Base-by-base conservation (phyloP, 257 asterid genomes). In the Solanum medicagineum region DNA sequence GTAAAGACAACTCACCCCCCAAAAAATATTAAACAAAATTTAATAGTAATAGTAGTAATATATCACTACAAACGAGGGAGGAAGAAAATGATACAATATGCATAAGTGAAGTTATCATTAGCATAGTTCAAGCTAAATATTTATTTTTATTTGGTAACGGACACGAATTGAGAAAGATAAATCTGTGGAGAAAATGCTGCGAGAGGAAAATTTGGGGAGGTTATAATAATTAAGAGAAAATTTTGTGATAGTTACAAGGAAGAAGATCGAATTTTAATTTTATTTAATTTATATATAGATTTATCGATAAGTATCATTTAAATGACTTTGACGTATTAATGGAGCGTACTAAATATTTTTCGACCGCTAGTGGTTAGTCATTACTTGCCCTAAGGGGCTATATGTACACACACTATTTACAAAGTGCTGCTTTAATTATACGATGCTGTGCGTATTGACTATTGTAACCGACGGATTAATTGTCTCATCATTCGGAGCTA, bases 381-480 rank as follows among this genome's bases (percentile, higher is more conserved):
- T 79, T 79, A 79, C 62, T 79, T 15, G 36, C 86, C 26, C 88
- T 74, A 82, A 70, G 44, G 15, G 81, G 45, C 88, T 88, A 84
- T 45, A 1, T 81, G 84, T 85, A 84, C 90, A 87, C 86, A 70
- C 89, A 84, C 84, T 74, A 54, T 75, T 49, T 26, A 77, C 22
- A 51, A 77, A 15, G 47, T 51, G 83, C 49, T 51, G 83, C 49
- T 51, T 77, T 77, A 51, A 77, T 51, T 77, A 24, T 51, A 9
- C 65, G 63, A 15, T 6, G 63, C 63, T 22, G 47, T 42, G 81
- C 59, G 75, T 85, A 84, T 24, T 88, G 83, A 53, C 83, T 20
- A 70, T 70, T 89, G 90, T 90, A 93, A 90, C 94, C 89, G 95
- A 90, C 90, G 95, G 87, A 85, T 87, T 89, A 88, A 92, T 87